Conservation (phyloP, 768 basidiomycete species). For the Mycena pura region DNA sequence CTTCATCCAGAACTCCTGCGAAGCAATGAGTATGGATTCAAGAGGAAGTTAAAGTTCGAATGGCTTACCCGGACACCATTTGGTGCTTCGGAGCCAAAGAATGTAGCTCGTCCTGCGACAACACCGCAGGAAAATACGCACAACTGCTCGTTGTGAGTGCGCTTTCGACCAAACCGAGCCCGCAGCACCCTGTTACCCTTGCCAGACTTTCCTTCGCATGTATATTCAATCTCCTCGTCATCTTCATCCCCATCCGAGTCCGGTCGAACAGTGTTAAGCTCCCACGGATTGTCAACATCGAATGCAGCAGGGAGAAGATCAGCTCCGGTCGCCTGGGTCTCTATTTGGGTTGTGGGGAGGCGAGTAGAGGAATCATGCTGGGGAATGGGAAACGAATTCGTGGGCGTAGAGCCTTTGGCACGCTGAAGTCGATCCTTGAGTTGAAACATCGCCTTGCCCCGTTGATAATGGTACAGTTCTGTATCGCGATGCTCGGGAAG, state of each 20-base stretch:
- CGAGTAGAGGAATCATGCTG: background rate
- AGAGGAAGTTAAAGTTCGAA: background rate
- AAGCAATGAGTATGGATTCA: background rate
- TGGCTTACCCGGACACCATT: constrained; percentile 28
- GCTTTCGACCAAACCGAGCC: constrained; percentile 34
- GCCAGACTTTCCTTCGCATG: constrained; percentile 6
- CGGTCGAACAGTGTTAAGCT: background rate
- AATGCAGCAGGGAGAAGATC: background rate
- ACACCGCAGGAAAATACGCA: constrained; percentile 35
- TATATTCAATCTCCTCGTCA: constrained; percentile 1
- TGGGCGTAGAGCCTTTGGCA: constrained; percentile 1
- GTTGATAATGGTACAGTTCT: constrained; percentile 8
- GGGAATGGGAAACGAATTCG: background rate
- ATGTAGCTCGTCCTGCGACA: constrained; percentile 34
- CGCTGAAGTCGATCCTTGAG: constrained; percentile 22
- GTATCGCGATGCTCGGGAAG: constrained; percentile 9
- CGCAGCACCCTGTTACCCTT: constrained; percentile 28
- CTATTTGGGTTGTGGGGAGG: background rate
- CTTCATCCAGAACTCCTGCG: constrained; percentile 15
- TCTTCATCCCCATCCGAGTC: background rate
- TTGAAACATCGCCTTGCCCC: constrained; percentile 20
- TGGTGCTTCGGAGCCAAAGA: constrained; percentile 37
- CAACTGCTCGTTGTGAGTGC: constrained; percentile 40
- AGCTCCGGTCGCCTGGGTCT: constrained; percentile 1
- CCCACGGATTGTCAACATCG: background rate